Conservation (phyloP, 1,139 yeast genomes). For the Scheffersomyces lignicola region DNA sequence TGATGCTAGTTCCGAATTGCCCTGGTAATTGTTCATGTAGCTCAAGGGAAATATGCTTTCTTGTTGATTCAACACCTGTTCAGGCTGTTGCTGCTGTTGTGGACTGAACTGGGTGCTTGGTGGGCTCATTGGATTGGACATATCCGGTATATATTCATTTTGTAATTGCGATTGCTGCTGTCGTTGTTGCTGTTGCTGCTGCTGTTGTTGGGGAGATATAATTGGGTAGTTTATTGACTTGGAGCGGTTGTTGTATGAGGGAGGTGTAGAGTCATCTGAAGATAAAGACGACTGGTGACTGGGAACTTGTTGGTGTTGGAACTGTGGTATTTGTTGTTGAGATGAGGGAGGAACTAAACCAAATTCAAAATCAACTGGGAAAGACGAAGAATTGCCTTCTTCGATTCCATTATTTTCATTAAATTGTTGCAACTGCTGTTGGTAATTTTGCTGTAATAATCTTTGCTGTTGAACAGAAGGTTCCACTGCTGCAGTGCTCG, state of each 20-base stretch:
- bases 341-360: conserved; percentile 19
- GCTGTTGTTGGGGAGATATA: conserved; percentile 6
- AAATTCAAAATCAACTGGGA: conserved; percentile 35
- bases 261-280: not conserved
- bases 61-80: not conserved
- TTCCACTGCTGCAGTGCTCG: too few relatives aligned
- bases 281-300: not conserved
- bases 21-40: not conserved
- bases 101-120: not conserved
- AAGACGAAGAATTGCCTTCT: conserved; percentile 9
- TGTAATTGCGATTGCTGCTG: conserved; percentile 4
- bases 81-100: conserved; percentile 2
- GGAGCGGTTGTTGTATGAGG: conserved; percentile 1
- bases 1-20: not conserved
- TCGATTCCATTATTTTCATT: conserved; percentile 5
- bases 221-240: conserved; percentile 4
- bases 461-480: conserved; percentile 7
- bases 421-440: not conserved
- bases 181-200: conserved; percentile 4
- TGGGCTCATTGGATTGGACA: conserved; percentile 1
- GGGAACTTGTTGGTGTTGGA: conserved; percentile 2
- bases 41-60: not conserved
- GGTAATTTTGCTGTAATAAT: conserved; percentile 7
- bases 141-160: conserved; percentile 3
- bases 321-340: conserved; percentile 5